Conservation (phyloP, 1,139 yeast species). For the Zygotorulaspora mrakii region DNA sequence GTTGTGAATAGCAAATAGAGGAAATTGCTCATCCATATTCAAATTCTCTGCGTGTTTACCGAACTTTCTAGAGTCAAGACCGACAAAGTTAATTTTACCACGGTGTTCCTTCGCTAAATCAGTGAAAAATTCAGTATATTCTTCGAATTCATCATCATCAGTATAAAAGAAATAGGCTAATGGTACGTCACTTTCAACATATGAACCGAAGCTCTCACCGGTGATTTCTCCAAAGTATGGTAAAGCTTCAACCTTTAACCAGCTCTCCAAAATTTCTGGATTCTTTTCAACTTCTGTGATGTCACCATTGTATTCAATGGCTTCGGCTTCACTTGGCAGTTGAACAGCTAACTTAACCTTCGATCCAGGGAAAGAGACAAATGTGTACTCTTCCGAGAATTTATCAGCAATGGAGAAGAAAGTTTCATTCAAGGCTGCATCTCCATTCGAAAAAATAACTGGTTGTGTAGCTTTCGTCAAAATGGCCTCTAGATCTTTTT, state of each 20-base stretch:
- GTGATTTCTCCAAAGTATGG: conserved; percentile 91
- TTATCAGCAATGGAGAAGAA: conserved; percentile 30
- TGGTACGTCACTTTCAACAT: conserved; percentile 71
- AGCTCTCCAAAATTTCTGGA: conserved; percentile 44
- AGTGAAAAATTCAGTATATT: conserved; percentile 49
- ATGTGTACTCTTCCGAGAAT: conserved; percentile 19
- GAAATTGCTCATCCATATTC: conserved; percentile 82
- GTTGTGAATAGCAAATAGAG: conserved; percentile 87
- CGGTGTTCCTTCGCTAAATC: conserved; percentile 69
- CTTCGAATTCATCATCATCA: conserved; percentile 60
- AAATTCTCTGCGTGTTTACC: conserved; percentile 89
- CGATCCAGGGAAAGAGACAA: conserved; percentile 19
- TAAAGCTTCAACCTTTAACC: conserved; percentile 65
- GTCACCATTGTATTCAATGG: conserved; percentile 42
- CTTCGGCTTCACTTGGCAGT: conserved; percentile 34
- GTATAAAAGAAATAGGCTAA: conserved; percentile 85
- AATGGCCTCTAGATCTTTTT: conserved; percentile 49
- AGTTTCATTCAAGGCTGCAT: conserved; percentile 24
- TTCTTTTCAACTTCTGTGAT: conserved; percentile 33
- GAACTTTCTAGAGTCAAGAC: conserved; percentile 73
- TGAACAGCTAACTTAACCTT: conserved; percentile 15
- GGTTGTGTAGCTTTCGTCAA: conserved; percentile 49
- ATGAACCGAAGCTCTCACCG: conserved; percentile 73
- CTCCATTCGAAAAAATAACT: conserved; percentile 30
- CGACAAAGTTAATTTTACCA: conserved; percentile 84